Evolutionary conservation across 2,329 filamentous ascomycete genomes (phyloP).

Genomic region (Fonsecaea multimorphosa): DNA sequence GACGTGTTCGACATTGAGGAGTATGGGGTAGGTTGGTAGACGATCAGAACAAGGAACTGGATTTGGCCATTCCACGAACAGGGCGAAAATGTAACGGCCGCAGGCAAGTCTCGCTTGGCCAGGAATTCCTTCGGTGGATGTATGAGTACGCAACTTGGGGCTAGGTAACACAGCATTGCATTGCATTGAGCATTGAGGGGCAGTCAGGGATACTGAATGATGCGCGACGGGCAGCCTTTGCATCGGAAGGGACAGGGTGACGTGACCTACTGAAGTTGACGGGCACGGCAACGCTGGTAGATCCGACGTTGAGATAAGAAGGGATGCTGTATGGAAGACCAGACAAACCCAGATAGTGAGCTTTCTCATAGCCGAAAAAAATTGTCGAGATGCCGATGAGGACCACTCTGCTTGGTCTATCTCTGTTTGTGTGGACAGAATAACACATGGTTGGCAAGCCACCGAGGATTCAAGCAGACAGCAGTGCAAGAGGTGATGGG

Average conservation of each 20-base stretch:
- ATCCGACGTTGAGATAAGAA: background rate
- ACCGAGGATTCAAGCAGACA: too few species aligned
- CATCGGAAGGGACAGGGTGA: background rate
- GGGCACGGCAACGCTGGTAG: background rate
- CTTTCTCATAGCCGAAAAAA: background rate
- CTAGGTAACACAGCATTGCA: background rate
- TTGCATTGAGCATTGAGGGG: background rate
- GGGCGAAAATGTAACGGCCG: background rate
- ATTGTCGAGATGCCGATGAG: slow-evolving; percentile 2
- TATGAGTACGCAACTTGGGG: background rate
- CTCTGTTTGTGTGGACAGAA: too few species aligned
- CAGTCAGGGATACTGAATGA: background rate
- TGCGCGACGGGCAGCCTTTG: background rate
- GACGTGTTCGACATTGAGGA: background rate
- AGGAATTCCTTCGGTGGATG: background rate
- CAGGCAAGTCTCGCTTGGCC: background rate
- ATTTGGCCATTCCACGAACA: background rate
- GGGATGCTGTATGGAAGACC: background rate
- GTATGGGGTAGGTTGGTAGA: background rate
- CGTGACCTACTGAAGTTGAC: background rate
- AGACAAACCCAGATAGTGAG: background rate
- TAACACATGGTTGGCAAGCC: too few species aligned
- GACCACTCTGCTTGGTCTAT: too few species aligned
- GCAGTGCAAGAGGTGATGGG: too few species aligned
- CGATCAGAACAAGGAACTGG: background rate